A percentile compares a stretch with the other conserved stretches of the same genome.
These are phyloP conservation scores for Emydomyces testavorans DNA, from an alignment of 2,329 filamentous ascomycete species.

Conservation along the genomic window DNA sequence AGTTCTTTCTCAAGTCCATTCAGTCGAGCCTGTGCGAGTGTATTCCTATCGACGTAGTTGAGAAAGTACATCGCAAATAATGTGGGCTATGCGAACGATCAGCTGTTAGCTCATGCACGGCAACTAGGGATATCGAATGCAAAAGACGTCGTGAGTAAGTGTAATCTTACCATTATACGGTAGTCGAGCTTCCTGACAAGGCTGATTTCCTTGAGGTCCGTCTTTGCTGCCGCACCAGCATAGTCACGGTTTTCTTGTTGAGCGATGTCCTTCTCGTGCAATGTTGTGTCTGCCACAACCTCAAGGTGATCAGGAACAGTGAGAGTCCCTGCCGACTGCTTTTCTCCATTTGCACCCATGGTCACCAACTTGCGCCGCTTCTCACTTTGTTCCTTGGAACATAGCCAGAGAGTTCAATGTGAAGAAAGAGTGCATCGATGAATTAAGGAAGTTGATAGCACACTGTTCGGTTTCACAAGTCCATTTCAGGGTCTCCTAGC, in stretches of 20 bases:
- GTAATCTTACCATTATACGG: conserved; percentile 31
- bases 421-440: neutral
- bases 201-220: conserved; percentile 32
- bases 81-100: conserved; percentile 16
- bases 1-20: conserved; percentile 28
- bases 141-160: neutral
- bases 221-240: conserved; percentile 31
- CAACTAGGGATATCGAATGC: neutral
- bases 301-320: conserved; percentile 1
- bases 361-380: neutral
- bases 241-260: conserved; percentile 24
- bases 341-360: neutral
- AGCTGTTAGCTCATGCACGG: neutral
- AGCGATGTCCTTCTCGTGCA: conserved; percentile 9
- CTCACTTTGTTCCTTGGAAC: neutral
- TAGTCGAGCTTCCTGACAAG: conserved; percentile 35
- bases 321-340: neutral
- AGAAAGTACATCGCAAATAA: conserved; percentile 23
- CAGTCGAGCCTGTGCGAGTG: conserved; percentile 18
- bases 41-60: conserved; percentile 19
- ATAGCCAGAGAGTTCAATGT: neutral
- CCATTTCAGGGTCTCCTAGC: neutral
- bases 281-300: neutral
- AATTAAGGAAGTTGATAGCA: neutral
- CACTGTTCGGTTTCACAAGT: neutral